Evolutionary conservation across 2,329 filamentous ascomycete genomes (phyloP), one percentile per base, ranked within the genome.

Genomic region (Tolypocladium ovalisporum): DNA sequence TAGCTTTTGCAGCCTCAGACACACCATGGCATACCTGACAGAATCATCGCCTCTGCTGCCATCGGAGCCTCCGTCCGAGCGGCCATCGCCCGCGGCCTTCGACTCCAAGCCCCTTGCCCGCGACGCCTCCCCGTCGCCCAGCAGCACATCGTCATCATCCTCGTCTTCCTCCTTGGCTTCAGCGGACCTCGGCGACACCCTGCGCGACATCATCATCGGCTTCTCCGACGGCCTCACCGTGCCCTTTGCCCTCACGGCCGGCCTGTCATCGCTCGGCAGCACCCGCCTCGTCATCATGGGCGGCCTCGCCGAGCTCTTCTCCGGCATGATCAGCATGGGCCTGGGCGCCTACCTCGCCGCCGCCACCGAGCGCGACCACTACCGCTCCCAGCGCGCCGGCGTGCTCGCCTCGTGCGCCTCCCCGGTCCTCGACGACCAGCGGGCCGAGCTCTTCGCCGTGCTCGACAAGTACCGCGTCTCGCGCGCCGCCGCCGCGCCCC

Each of bases 191-290:
- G 70, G 70, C 59, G 72, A 75, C 57, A 66, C 83, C 55, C 71
- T 86, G 19, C 78, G 80, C 52, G 85, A 89, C 69, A 78, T 85
- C 61, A 90, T 88, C 59, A 86, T 92, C 63, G 88, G 88, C 56
- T 84, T 91, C 63, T 86, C 88, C 0, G 88, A 92, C 66, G 88
- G 88, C 19, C 78, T 92, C 63, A 92, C 88, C 0, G 88, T 92
- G 0, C 88, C 88, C 0, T 92, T 92, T 63, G 88, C 88, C 19
- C 76, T 92, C 40, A 90, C 87, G 0, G 88, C 89, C 0, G 88
- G 88, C 17, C 76, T 92, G 1, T 85, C 83, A 2, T 79, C 79
- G 54, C 74, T 88, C 52, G 84, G 84, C n/a, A 77, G 82, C 67
- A 84, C 83, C 36, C 80, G 78, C 54, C 79, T 87, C 4, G 85